Evolutionary conservation across 2,329 filamentous ascomycete genomes (phyloP), one percentile per base, ranked within the genome.

Genomic region (Penicillium olsonii): DNA sequence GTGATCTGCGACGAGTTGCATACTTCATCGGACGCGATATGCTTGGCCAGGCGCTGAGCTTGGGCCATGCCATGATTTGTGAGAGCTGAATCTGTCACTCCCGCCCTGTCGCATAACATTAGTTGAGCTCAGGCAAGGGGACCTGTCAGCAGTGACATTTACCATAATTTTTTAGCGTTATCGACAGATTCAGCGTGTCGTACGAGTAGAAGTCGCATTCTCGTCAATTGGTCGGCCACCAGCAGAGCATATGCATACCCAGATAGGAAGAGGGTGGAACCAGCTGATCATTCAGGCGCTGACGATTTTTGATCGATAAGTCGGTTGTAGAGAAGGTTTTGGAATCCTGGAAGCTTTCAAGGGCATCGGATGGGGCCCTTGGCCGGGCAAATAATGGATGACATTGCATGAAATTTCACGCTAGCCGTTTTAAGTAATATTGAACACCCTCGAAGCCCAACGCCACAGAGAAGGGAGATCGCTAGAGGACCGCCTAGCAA

Each of bases 181-280:
- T 96, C 88, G 57, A 95, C 88, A 14, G 90, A 92, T 75, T 96
- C 91, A 65, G 87, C 91, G 77, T 96, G 91, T 48, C 91, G 85
- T 63, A 95, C 84, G 61, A 31, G 29, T 7, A 31, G 12, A 6
- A 31, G 29, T 31, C n/a, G 29, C 29, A 31, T 31, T 31, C 29
- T 31, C 12, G 5, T 24, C 22, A 24, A 24, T 24, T 24, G 22
- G 22, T 24, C 22, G 8, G 22, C 22, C 8, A 24, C 22, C 22
- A 24, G 22, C 22, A 24, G 22, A 24, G 8, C 22, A 24, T 8
- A 24, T 24, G 5, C 8, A 24, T 5, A n/a, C n/a, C n/a, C n/a
- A n/a, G n/a, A n/a, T n/a, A n/a, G n/a, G 2, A 12, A 14, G 14
- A 17, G 20, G 9, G 22, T 24, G 22, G 22, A 8, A 24, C 22